Evolutionary conservation across 768 basidiomycete species (phyloP).

Genomic region (Austroboletus eburneus): DNA sequence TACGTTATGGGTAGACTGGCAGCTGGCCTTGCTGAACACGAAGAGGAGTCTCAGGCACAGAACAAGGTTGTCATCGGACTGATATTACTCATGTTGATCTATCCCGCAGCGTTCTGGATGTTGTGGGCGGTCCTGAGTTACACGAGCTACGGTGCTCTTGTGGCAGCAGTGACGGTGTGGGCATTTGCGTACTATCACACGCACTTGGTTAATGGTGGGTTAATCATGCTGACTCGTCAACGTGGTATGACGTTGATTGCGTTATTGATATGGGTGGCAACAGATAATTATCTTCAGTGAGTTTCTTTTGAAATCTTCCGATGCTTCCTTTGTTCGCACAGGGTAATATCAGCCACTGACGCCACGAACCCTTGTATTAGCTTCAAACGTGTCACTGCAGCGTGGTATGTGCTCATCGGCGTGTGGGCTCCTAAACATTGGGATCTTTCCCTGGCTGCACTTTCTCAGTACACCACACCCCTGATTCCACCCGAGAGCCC

Average conservation of each 20-base stretch:
- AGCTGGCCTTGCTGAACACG: constrained; percentile 70
- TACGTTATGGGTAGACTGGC: constrained; percentile 80
- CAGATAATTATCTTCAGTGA: constrained; percentile 80
- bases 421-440: constrained; percentile 85
- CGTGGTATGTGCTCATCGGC: constrained; percentile 96
- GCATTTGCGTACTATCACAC: constrained; percentile 83
- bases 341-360: constrained; percentile 17
- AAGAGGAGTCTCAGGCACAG: constrained; percentile 95
- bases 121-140: constrained; percentile 84
- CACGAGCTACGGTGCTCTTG: constrained; percentile 65
- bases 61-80: constrained; percentile 93
- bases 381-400: constrained; percentile 79
- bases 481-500: constrained; percentile 60
- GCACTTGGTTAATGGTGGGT: constrained; percentile 77
- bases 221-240: constrained; percentile 18
- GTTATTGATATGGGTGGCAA: constrained; percentile 1
- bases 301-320: constrained; percentile 12
- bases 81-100: constrained; percentile 67
- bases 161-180: constrained; percentile 68
- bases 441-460: constrained; percentile 74
- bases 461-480: constrained; percentile 71
- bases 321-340: constrained; percentile 1
- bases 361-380: constrained; percentile 37
- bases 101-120: constrained; percentile 79
- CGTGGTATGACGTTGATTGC: constrained; percentile 22